Base-by-base conservation (phyloP, 2,329 filamentous ascomycete genomes). In the Monosporascus cannonballus region DNA sequence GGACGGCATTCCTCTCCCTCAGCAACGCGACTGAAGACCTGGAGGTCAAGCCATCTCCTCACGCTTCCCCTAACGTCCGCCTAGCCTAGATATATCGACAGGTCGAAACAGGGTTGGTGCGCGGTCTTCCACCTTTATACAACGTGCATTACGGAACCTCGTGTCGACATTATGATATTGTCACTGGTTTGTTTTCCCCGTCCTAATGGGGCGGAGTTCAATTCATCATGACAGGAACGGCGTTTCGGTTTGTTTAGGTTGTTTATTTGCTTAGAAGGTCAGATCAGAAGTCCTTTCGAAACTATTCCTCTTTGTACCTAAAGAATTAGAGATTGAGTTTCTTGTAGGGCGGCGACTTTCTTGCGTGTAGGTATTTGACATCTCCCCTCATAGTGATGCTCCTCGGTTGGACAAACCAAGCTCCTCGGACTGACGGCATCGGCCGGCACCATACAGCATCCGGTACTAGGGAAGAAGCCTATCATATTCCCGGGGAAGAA, bases 1-100 rank as follows among this genome's bases (percentile, higher is more conserved):
- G 93, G 94, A 97, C 94, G 11, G 93, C 92, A 20, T 99, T 96
- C 71, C 83, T 99, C 11, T 96, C 92, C 3, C 80, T 99, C 49
- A 89, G 87, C 56, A 97, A 97, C 73, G 86, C 91, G 5, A 78
- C 90, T 3, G 90, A 95, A 54, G 88, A 93, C 50, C 78, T 76
- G 15, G 72, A 70, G 47, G 54, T 58, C 50, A 62, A 61, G 53
- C 64, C 65, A 38, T 49, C 59, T 39, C 59, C 62, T 15, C 63
- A 63, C 7, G 63, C 67, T 50, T 64, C 69, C 17, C 61, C 69
- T 18, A 65, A 67, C 49, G 70, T 74, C 47, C 72, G 72, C 17
- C 63, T 75, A 4, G 36, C 59, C 45, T 62, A 56, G 54, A 48
- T 18, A 6, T 18, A 42, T 11, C 42, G 18, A 14, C n/a, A 14